Base-by-base conservation (phyloP, 177 flowering plant species). In the Tripterygium wilfordii region DNA sequence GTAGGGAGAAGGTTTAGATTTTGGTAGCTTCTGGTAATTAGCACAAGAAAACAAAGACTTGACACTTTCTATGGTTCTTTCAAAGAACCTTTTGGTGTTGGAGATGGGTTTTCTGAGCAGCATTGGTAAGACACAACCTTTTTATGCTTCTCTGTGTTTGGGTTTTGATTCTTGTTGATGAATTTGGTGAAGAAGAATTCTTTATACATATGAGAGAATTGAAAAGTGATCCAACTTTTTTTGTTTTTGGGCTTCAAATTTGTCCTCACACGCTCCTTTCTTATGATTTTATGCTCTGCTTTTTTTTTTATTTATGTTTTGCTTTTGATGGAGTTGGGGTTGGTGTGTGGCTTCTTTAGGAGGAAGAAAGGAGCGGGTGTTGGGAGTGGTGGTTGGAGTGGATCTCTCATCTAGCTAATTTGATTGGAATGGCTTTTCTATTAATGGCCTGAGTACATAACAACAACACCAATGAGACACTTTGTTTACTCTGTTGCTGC, bases 71-170 rank as follows among this genome's bases (percentile, higher is more conserved):
- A 87, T 7, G 36, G 83, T 70, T 45, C 41, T 83, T 14, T 61
- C 54, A 40, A 87, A 70, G 68, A 87, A 78, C 67, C 56, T 77
- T 55, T 67, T 80, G 64, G 92, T 76, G 49, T 41, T 67, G 38
- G 73, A 61, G 18, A 83, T 49, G 51, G 88, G 48, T 21, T 57
- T 72, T 55, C 67, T 73, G 13, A 82, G 71, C 60, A 78, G 41
- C 92, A 83, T 73, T 61, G 55, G 23, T 56, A n/a, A n/a, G n/a
- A n/a, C n/a, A n/a, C n/a, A n/a, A n/a, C n/a, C n/a, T n/a, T n/a
- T n/a, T n/a, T n/a, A n/a, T n/a, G n/a, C n/a, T 29, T n/a, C 37
- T 17, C 32, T 25, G 7, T 26, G 6, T 30, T 14, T 47, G 16
- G 31, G 24, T 10, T 1, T 43, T 43, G 41, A 1, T 20, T 45